Evolutionary conservation across 805 yeast genomes (phyloP).

Genomic region (Suhomyces xylopsoci): DNA sequence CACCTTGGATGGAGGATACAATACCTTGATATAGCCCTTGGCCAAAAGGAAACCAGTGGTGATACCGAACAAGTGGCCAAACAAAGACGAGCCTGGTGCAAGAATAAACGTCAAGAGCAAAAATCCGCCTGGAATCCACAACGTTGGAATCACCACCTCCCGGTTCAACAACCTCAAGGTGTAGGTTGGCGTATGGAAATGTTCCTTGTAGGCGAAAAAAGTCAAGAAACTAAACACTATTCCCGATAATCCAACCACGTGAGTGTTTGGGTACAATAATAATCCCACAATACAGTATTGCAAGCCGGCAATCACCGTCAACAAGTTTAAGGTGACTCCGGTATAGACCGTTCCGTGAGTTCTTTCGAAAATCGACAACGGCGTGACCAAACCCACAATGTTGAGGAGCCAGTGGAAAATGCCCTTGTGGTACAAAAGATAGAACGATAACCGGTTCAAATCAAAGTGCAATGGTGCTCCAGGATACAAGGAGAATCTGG

Average conservation of each 20-base stretch:
- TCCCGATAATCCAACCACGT: conserved; percentile 69
- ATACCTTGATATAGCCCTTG: conserved; percentile 50
- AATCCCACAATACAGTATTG: conserved; percentile 54
- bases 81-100: conserved; percentile 64
- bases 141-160: conserved; percentile 53
- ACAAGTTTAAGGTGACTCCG: conserved; percentile 70
- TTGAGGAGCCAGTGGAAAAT: conserved; percentile 62
- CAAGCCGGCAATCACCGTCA: conserved; percentile 68
- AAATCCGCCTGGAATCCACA: conserved; percentile 51
- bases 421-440: conserved; percentile 67
- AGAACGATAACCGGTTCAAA: conserved; percentile 59
- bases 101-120: conserved; percentile 49
- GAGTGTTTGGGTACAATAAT: conserved; percentile 48
- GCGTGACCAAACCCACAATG: conserved; percentile 52
- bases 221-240: conserved; percentile 68
- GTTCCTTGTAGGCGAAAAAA: conserved; percentile 53
- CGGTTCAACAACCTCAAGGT: conserved; percentile 29
- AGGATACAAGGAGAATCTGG: conserved; percentile 50
- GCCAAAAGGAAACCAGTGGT: conserved; percentile 63
- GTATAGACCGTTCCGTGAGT: conserved; percentile 82
- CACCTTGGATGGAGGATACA: conserved; percentile 66
- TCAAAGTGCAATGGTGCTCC: conserved; percentile 46
- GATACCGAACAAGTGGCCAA: conserved; percentile 72
- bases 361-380: conserved; percentile 64
- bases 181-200: conserved; percentile 36